Percentiles rank a stretch among this genome's conserved stretches.
These are phyloP conservation scores for Pseudocercospora fuligena DNA, from an alignment of 2,329 filamentous ascomycete species.

Conservation along the genomic window DNA sequence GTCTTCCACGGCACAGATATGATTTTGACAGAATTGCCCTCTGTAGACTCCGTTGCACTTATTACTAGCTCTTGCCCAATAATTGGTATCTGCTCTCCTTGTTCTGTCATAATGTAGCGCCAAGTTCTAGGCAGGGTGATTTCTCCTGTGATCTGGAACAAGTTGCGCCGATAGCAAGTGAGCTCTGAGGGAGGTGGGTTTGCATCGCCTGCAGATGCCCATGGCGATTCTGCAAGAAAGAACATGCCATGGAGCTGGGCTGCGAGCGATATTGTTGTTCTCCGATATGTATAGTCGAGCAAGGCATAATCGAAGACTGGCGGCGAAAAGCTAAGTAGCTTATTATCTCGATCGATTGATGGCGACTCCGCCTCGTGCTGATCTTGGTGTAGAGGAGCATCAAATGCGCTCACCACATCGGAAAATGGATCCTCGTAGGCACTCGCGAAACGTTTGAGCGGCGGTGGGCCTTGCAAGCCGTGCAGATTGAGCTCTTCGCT, in stretches of 20 bases:
- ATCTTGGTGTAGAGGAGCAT: conserved; percentile 48
- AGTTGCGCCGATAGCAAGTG: conserved; percentile 92
- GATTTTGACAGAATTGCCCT: conserved; percentile 87
- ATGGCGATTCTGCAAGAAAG: conserved; percentile 79
- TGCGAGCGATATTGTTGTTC: conserved; percentile 68
- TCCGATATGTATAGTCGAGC: conserved; percentile 68
- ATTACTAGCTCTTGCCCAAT: conserved; percentile 83
- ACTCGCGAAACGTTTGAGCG: conserved; percentile 42
- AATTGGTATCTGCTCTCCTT: conserved; percentile 82
- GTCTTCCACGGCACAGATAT: conserved; percentile 99
- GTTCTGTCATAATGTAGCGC: conserved; percentile 80
- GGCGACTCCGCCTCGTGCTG: conserved; percentile 52
- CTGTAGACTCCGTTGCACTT: conserved; percentile 91
- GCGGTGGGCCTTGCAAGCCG: conserved; percentile 34
- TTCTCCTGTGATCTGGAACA: conserved; percentile 94
- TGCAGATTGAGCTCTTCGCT: conserved; percentile 39
- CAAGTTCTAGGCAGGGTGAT: conserved; percentile 79
- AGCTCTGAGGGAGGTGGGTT: conserved; percentile 74
- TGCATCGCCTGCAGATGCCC: conserved; percentile 62
- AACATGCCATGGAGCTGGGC: conserved; percentile 89
- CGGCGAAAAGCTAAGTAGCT: conserved; percentile 57
- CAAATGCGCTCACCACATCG: conserved; percentile 56
- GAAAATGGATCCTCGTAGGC: conserved; percentile 58
- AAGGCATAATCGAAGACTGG: conserved; percentile 61
- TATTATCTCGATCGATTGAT: conserved; percentile 67